A percentile compares a stretch with the other conserved stretches of the same genome.
These are phyloP conservation scores for Clavispora santaluciae DNA, from an alignment of 805 yeast species.

Conservation along the genomic window DNA sequence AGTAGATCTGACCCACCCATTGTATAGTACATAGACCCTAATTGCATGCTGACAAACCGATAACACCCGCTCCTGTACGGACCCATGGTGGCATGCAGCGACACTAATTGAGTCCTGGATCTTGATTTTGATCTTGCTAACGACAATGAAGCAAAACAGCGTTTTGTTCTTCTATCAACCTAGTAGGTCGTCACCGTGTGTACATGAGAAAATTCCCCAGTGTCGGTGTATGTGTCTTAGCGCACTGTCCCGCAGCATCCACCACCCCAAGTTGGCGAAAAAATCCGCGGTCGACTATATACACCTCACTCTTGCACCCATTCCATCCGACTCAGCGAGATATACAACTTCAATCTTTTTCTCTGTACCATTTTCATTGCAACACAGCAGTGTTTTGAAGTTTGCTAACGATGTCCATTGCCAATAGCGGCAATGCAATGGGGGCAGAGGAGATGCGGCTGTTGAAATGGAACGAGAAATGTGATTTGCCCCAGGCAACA, in stretches of 20 bases:
- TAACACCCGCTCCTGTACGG: neutral
- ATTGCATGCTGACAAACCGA: neutral
- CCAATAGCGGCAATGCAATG: too few species aligned
- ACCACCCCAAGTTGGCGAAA: neutral
- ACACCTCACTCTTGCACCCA: neutral
- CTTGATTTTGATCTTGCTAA: too few species aligned
- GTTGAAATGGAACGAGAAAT: slow-evolving; percentile 35
- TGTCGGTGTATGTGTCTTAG: too few species aligned
- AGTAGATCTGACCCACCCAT: neutral
- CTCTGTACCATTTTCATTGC: too few species aligned
- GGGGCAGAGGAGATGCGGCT: neutral
- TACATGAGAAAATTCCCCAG: too few species aligned
- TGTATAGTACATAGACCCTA: neutral
- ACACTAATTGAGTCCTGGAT: too few species aligned
- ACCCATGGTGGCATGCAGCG: too few species aligned
- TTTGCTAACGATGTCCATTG: too few species aligned
- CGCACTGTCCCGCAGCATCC: too few species aligned
- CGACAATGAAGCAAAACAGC: too few species aligned
- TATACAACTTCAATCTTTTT: neutral
- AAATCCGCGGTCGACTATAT: neutral
- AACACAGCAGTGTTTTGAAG: neutral
- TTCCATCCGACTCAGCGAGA: neutral
- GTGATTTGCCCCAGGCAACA: slow-evolving; percentile 61
- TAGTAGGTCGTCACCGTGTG: too few species aligned
- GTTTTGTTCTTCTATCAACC: too few species aligned